Evolutionary conservation across 2,329 filamentous ascomycete species (phyloP), one percentile per base, ranked within the genome.

Genomic region (Clarireedia hainanense): DNA sequence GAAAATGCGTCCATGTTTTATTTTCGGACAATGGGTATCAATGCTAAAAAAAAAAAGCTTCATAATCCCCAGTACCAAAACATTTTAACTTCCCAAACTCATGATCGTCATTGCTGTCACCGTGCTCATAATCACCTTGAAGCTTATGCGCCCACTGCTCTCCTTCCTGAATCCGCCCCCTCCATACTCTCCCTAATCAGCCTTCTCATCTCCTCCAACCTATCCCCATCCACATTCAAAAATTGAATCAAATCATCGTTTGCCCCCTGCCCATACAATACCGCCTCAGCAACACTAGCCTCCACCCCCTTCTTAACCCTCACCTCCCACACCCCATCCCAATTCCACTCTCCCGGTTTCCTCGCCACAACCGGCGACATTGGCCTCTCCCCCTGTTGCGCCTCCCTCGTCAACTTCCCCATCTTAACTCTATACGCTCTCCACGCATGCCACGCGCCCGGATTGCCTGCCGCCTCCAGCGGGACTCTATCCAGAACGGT

Each of bases 271-370:
- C 90, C 89, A 72, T 85, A 97, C 24, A 97, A 73, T 4, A 89
- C 84, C 1, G 84, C 75, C 63, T 97, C 92, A 1, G 89, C 88
- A 50, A 90, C 73, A 66, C 90, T 95, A 9, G 80, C 78, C 50
- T 85, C 80, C 45, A 96, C 81, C 17, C 87, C 87, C 69, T 86
- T 88, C 70, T 83, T 85, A 1, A 96, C 91, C 54, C 92, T 80
- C 61, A 91, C 86, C 68, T 95, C 89, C 92, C 92, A 99, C 0
- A 97, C 92, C 0, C 92, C 91, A 66, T 96, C 90, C 92, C 92
- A 97, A 68, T 95, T 95, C 92, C 92, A 97, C 65, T 95, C 87
- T 6, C 87, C 88, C 0, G 90, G 90, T 50, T 80, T 76, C 58
- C 84, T 64, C 4, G 59, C 55, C 30, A 51, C 52, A 17, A 55